Evolutionary conservation across 805 yeast genomes (phyloP).

Genomic region (Starmerella bombi): DNA sequence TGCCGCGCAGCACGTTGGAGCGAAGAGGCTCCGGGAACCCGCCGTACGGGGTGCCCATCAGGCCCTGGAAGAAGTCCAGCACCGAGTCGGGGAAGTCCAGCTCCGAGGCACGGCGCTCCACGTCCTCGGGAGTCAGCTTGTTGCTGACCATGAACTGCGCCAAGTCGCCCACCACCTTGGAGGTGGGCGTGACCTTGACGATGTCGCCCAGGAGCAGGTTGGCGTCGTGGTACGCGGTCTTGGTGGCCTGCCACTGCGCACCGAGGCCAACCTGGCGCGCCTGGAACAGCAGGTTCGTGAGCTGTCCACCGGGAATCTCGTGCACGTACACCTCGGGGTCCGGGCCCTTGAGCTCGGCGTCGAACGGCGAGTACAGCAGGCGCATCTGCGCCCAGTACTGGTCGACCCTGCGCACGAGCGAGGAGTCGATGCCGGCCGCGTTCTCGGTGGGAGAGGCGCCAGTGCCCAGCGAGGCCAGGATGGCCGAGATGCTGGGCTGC

Average conservation of each 20-base stretch:
- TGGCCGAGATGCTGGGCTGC: conserved; percentile 90
- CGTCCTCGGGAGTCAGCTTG: conserved; percentile 75
- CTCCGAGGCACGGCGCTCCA: conserved; percentile 70
- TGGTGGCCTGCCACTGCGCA: conserved; percentile 90
- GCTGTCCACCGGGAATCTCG: conserved; percentile 99
- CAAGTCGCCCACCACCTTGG: conserved; percentile 98
- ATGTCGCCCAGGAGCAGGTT: conserved; percentile 86
- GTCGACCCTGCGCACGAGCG: conserved; percentile 69
- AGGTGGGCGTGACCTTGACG: conserved; percentile 97
- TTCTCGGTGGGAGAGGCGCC: conserved; percentile 30
- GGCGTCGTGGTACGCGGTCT: conserved; percentile 85
- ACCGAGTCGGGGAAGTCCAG: conserved; percentile 98
- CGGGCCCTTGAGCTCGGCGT: conserved; percentile 97
- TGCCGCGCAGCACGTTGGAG: conserved; percentile 76
- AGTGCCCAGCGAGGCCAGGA: conserved; percentile 72
- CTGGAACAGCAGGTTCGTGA: conserved; percentile 94
- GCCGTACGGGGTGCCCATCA: conserved; percentile 98
- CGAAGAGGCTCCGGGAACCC: conserved; percentile 99
- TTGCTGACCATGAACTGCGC: conserved; percentile 99
- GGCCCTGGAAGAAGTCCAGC: conserved; percentile 95
- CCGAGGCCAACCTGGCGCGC: conserved; percentile 98
- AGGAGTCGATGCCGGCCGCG: conserved; percentile 55
- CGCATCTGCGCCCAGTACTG: conserved; percentile 99
- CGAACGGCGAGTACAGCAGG: conserved; percentile 88
- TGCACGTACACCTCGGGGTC: conserved; percentile 98